phyloP scores from a whole-genome alignment of 306 rosid genomes.

The Prunus salicina region DNA sequence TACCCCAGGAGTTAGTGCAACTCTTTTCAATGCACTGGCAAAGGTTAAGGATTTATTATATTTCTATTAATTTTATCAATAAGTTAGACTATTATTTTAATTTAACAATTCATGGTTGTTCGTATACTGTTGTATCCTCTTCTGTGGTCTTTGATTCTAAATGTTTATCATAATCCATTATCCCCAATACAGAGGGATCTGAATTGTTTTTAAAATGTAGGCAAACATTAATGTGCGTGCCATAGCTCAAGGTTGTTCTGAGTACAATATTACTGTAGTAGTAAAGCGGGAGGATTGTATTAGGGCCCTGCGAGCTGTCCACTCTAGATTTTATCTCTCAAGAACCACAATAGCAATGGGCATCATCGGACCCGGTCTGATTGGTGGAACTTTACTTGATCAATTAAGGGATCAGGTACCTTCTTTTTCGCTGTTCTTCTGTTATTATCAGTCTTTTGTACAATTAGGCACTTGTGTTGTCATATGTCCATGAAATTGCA shows the following conservation, averaged over 20 bases:
- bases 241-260: constrained; percentile 98
- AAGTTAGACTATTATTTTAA: neutral
- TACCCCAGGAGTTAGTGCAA: constrained; percentile 98
- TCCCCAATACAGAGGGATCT: neutral
- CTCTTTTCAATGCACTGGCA: constrained; percentile 94
- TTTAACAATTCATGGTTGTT: neutral
- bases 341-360: constrained; percentile 98
- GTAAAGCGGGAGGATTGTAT: constrained; percentile 90
- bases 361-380: constrained; percentile 92
- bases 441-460: constrained; percentile 8
- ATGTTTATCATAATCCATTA: constrained; percentile 11
- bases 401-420: constrained; percentile 96
- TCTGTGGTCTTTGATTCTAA: constrained; percentile 7
- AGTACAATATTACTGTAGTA: constrained; percentile 92
- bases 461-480: constrained; percentile 1
- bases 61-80: neutral
- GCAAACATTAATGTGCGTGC: constrained; percentile 96
- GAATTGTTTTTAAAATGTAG: constrained; percentile 45
- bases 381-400: constrained; percentile 90
- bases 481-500: neutral
- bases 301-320: constrained; percentile 93
- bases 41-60: constrained; percentile 56
- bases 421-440: constrained; percentile 14
- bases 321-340: constrained; percentile 92
- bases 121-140: neutral